These are phyloP conservation scores for Aspergillus mulundensis DNA, from an alignment of 495 filamentous ascomycete species.

Conservation along the genomic window DNA sequence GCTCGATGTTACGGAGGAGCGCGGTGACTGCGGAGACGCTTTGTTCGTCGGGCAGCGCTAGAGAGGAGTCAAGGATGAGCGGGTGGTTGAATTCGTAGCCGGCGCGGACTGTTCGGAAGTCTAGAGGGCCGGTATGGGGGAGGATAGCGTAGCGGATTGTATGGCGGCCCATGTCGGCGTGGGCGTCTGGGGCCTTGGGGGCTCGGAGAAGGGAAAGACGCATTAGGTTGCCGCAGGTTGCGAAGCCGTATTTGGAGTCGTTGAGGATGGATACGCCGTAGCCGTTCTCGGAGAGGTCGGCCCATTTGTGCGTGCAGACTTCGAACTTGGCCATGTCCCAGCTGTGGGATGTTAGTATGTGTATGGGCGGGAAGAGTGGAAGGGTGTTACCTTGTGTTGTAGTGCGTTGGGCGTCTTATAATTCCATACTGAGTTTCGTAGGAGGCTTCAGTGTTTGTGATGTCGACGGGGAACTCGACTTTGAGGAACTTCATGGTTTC, in stretches of 20 bases:
- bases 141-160: slow-evolving; percentile 86
- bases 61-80: slow-evolving; percentile 40
- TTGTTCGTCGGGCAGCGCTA: background rate
- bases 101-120: slow-evolving; percentile 69
- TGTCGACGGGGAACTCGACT: slow-evolving; percentile 94
- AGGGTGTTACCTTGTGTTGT: slow-evolving; percentile 67
- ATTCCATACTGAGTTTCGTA: slow-evolving; percentile 96
- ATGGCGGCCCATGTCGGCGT: slow-evolving; percentile 95
- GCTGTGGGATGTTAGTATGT: slow-evolving; percentile 30
- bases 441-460: slow-evolving; percentile 87
- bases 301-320: slow-evolving; percentile 96
- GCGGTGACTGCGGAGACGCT: background rate
- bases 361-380: background rate
- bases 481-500: slow-evolving; percentile 98
- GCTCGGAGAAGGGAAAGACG: slow-evolving; percentile 82
- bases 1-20: slow-evolving; percentile 47
- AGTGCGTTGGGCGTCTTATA: slow-evolving; percentile 84
- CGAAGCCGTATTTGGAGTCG: slow-evolving; percentile 96
- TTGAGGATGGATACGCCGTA: slow-evolving; percentile 95
- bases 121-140: slow-evolving; percentile 71
- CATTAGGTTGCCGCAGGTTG: slow-evolving; percentile 87
- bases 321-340: slow-evolving; percentile 99
- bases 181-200: slow-evolving; percentile 92
- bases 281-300: slow-evolving; percentile 87
- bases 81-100: slow-evolving; percentile 90